Evolutionary conservation across 257 asterid genomes (phyloP), one percentile per base, ranked within the genome.

Genomic region (Eucommia ulmoides): DNA sequence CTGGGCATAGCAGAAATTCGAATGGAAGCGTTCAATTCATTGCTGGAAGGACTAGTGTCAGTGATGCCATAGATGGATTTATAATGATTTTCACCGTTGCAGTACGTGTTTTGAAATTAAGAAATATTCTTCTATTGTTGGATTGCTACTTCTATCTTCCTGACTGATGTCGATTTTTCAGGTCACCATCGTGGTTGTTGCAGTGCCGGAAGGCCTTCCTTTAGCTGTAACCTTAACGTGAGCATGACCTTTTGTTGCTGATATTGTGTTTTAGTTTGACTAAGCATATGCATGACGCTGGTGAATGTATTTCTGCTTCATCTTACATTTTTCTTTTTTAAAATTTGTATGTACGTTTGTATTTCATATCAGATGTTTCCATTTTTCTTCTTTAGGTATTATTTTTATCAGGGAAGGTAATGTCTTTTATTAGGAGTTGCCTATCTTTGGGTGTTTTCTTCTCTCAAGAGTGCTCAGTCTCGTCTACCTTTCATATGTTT

Each of bases 181-280:
- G 98, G 98, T 89, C 55, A 82, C 96, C 49, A 85, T 85, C 67
- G 96, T 89, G 22, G 94, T 89, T 46, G 98, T 85, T 63, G 98
- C 98, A 25, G 96, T 85, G 59, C 98, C 98, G 17, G 94, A 89
- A 71, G 98, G 96, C 48, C 96, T 89, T 69, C 94, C 96, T 45
- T 71, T 89, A 75, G 98, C 94, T 64, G 98, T 89, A 45, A 89
- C 98, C 53, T 59, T 89, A 60, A 89, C 96, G 98, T 89, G 69
- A 78, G 94, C 65, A 15, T 29, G 12, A 29, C 52, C 22, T 48
- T 10, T 54, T 21, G 54, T 63, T 26, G 25, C 29, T 25, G 29
- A 24, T 44, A 38, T 47, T 22, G 19, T 41, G 49, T 19, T 5
- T 52, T 24, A 29, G 7, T 29, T 29, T 29, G 7, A 6, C 12